Percentiles rank a stretch among this genome's conserved stretches.
phyloP scores from a whole-genome alignment of 257 asterid genomes.

The Mentha longifolia region DNA sequence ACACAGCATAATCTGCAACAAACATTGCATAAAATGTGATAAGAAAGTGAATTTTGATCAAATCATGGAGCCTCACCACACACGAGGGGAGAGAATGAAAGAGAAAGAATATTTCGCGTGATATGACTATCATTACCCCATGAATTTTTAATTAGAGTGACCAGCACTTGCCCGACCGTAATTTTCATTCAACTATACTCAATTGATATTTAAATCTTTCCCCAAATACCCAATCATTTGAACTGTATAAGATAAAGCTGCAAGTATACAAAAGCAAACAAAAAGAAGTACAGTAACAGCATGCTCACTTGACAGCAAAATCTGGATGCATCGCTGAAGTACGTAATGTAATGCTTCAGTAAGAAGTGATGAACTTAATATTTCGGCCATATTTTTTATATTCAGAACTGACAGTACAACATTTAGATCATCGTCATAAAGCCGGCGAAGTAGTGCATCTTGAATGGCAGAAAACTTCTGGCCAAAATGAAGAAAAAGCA shows the following conservation, averaged over 20 bases:
- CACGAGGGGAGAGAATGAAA: neutral
- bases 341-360: slow-evolving; percentile 59
- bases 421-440: slow-evolving; percentile 76
- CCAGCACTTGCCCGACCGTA: slow-evolving; percentile 5
- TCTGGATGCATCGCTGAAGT: slow-evolving; percentile 63
- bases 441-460: slow-evolving; percentile 75
- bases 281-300: slow-evolving; percentile 25
- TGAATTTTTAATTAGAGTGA: slow-evolving; percentile 5
- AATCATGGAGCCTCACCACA: slow-evolving; percentile 10
- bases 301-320: slow-evolving; percentile 66
- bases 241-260: slow-evolving; percentile 1
- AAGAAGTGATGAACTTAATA: slow-evolving; percentile 53
- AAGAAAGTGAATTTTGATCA: neutral
- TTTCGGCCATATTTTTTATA: slow-evolving; percentile 54
- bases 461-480: slow-evolving; percentile 76
- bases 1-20: neutral
- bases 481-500: neutral
- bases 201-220: slow-evolving; percentile 1
- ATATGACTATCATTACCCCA: neutral
- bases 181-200: slow-evolving; percentile 7
- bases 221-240: slow-evolving; percentile 1
- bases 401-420: slow-evolving; percentile 78
- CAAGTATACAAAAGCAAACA: slow-evolving; percentile 1
- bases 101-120: neutral
- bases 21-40: neutral